Conservation (phyloP, 2,329 filamentous ascomycete species). For the Stemphylium beticola region DNA sequence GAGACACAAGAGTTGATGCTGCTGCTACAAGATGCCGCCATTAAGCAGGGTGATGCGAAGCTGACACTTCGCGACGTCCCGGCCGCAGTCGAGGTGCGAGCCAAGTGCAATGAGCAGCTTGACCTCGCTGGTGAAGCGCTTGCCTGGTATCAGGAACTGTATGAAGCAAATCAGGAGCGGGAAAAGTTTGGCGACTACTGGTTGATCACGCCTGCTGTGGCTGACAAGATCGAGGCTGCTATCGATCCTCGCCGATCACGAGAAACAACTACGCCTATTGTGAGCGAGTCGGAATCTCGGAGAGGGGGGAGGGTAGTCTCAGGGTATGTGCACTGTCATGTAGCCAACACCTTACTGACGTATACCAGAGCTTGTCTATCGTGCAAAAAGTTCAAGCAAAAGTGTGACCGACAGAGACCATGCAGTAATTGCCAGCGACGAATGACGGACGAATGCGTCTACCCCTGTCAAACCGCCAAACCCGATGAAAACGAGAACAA, state of each 20-base stretch:
- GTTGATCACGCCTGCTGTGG: conserved; percentile 62
- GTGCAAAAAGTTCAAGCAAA: conserved; percentile 17
- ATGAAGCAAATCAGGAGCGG: conserved; percentile 67
- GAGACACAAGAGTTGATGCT: conserved; percentile 76
- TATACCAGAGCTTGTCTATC: conserved; percentile 12
- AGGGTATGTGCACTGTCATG: conserved; percentile 11
- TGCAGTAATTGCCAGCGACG: conserved; percentile 17
- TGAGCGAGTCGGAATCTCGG: conserved; percentile 12
- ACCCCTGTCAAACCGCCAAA: conserved; percentile 8
- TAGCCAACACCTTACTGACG: not conserved
- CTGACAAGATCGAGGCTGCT: conserved; percentile 44
- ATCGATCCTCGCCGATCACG: conserved; percentile 10
- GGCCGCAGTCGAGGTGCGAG: conserved; percentile 74
- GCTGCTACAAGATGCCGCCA: conserved; percentile 62
- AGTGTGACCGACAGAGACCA: conserved; percentile 17
- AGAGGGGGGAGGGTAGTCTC: conserved; percentile 8
- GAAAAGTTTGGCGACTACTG: conserved; percentile 68
- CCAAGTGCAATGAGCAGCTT: conserved; percentile 68
- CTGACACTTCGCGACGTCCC: conserved; percentile 64
- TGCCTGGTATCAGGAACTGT: conserved; percentile 66
- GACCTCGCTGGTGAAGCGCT: conserved; percentile 73
- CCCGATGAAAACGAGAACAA: not conserved
- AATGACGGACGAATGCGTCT: conserved; percentile 11
- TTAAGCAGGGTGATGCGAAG: conserved; percentile 46
- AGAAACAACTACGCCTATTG: conserved; percentile 25